A percentile compares a stretch with the other conserved stretches of the same genome.
Conservation (phyloP, 73 alveolate species). For the Durusdinium trenchii region DNA sequence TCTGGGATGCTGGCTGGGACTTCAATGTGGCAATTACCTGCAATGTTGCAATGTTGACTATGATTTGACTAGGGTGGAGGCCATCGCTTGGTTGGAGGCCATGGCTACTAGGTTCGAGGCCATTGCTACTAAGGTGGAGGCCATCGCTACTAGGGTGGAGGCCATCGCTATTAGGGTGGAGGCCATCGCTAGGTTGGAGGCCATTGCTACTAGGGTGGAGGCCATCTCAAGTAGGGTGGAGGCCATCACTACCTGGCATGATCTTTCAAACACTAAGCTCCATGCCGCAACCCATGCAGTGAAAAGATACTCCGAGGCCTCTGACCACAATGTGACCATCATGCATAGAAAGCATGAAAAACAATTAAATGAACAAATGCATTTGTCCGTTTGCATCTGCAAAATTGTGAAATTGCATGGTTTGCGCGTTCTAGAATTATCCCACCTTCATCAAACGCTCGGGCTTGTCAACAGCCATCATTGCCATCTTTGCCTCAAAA, state of each 20-base stretch:
- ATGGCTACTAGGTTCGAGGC: too few species aligned
- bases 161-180: too few species aligned
- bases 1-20: constrained; percentile 47
- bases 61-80: too few species aligned
- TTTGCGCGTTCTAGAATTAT: background rate
- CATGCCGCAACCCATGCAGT: constrained; percentile 76
- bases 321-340: background rate
- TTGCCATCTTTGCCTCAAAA: constrained; percentile 69
- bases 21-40: constrained; percentile 88
- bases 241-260: too few species aligned
- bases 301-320: constrained; percentile 81
- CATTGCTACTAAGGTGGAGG: too few species aligned
- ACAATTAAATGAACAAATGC: background rate
- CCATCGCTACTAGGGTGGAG: too few species aligned
- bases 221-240: too few species aligned
- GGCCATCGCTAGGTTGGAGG: too few species aligned
- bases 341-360: background rate
- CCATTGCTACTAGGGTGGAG: too few species aligned
- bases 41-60: too few species aligned
- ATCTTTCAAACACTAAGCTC: background rate
- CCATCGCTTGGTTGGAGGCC: too few species aligned
- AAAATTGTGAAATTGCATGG: background rate
- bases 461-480: constrained; percentile 87
- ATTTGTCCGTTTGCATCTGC: background rate
- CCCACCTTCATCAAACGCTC: constrained; percentile 78